Evolutionary conservation across 176 grass and related monocot genomes (phyloP).

Genomic region (Pontederia crassipes): DNA sequence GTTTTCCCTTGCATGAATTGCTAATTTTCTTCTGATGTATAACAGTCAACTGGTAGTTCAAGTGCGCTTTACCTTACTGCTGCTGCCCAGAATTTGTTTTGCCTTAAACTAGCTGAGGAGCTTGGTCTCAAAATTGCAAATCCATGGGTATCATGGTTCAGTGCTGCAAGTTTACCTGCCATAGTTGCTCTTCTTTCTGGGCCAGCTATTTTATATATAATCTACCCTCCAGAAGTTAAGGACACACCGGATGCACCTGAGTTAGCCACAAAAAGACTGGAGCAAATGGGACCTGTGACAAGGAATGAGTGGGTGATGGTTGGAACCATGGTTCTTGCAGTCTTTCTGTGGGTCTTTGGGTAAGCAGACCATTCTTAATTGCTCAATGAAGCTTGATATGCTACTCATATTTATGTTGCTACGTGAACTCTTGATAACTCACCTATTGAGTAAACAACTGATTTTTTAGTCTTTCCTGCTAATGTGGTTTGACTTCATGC

Average conservation of each 20-base stretch:
- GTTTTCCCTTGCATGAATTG: not conserved
- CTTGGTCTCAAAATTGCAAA: conserved; percentile 60
- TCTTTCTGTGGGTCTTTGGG: conserved; percentile 67
- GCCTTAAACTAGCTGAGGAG: conserved; percentile 81
- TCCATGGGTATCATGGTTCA: conserved; percentile 86
- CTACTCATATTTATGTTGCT: no score
- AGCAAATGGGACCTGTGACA: conserved; percentile 66
- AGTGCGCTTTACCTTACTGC: conserved; percentile 80
- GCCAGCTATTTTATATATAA: conserved; percentile 80
- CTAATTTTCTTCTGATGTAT: conserved; percentile 22
- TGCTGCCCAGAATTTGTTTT: conserved; percentile 83
- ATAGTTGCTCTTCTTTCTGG: conserved; percentile 47
- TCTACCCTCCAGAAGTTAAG: conserved; percentile 71
- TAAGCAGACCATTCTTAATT: conserved; percentile 17
- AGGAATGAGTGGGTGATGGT: conserved; percentile 86
- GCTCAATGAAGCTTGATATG: no score
- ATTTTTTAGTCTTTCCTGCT: no score
- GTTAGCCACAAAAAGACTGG: conserved; percentile 44
- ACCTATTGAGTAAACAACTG: no score
- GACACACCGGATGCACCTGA: conserved; percentile 74
- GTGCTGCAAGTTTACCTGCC: conserved; percentile 82
- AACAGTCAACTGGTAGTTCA: conserved; percentile 64
- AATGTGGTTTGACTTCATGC: no score
- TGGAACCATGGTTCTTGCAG: conserved; percentile 73
- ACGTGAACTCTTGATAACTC: no score